A percentile compares a stretch with the other conserved stretches of the same genome.
Conservation (phyloP, 768 basidiomycete species). For the Lactarius quietus region DNA sequence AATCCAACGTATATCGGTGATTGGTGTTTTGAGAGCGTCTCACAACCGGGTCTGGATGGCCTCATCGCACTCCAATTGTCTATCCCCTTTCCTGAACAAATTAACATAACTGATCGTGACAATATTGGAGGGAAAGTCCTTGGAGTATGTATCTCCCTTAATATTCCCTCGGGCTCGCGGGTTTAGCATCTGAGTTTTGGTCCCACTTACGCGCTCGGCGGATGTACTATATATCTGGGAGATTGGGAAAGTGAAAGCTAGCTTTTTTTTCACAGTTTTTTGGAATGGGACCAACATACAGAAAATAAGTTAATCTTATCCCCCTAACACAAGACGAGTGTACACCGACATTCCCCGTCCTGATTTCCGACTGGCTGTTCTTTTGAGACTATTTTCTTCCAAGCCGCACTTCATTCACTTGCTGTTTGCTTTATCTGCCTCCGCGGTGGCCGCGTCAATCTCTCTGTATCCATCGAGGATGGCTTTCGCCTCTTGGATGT, state of each 20-base stretch:
- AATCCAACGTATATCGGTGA: conserved; percentile 25
- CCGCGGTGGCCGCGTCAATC: neutral
- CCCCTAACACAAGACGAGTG: neutral
- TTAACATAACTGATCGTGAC: neutral
- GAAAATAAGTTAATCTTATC: neutral
- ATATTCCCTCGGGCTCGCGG: too few species aligned
- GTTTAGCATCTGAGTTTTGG: too few species aligned
- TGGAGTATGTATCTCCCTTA: too few species aligned
- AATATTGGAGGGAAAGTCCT: conserved; percentile 23
- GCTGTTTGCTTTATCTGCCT: neutral
- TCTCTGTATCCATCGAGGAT: conserved; percentile 23
- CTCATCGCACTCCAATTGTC: conserved; percentile 11
- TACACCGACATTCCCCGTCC: neutral
- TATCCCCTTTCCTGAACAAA: neutral
- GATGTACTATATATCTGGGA: too few species aligned
- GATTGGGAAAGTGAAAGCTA: too few species aligned
- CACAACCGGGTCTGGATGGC: conserved; percentile 21
- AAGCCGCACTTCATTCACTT: neutral
- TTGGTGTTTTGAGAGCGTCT: conserved; percentile 23
- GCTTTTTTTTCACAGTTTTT: neutral
- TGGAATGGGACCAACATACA: too few species aligned
- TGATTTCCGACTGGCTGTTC: neutral
- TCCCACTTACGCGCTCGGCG: too few species aligned
- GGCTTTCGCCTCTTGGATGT: conserved; percentile 24
- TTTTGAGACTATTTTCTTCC: neutral